Evolutionary conservation across 345 rosid genomes (phyloP).

Genomic region (Noccaea bulbosa): DNA sequence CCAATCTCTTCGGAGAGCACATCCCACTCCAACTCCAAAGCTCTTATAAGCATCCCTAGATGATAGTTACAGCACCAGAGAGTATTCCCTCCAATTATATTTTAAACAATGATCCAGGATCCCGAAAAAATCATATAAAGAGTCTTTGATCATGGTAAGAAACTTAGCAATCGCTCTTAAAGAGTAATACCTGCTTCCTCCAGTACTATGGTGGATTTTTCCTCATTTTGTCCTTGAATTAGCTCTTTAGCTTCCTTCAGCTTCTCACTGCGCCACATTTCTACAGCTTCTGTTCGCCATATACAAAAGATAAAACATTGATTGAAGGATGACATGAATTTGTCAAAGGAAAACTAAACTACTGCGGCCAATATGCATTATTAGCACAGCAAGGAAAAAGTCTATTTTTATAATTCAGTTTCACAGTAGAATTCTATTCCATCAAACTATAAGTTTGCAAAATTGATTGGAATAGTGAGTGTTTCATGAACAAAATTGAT

Average conservation of each 20-base stretch:
- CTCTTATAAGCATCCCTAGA: constrained; percentile 69
- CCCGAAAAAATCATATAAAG: not conserved
- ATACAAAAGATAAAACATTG: constrained; percentile 20
- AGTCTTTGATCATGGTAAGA: constrained; percentile 11
- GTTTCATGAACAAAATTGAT: too few relatives aligned
- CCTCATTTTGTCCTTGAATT: constrained; percentile 48
- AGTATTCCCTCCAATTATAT: constrained; percentile 10
- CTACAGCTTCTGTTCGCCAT: constrained; percentile 72
- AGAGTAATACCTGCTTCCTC: constrained; percentile 78
- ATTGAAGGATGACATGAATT: constrained; percentile 11
- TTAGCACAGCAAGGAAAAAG: not conserved
- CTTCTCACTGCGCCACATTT: constrained; percentile 88
- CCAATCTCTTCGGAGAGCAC: constrained; percentile 81
- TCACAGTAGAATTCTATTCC: too few relatives aligned
- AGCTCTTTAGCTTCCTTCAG: constrained; percentile 64
- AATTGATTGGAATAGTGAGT: too few relatives aligned
- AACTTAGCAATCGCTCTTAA: constrained; percentile 2
- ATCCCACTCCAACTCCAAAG: constrained; percentile 82
- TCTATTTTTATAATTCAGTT: too few relatives aligned
- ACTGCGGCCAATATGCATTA: not conserved
- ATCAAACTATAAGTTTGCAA: too few relatives aligned
- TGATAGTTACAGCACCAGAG: constrained; percentile 9
- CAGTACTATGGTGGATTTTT: constrained; percentile 53
- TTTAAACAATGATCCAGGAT: not conserved
- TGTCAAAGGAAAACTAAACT: constrained; percentile 9